phyloP scores from a whole-genome alignment of 2,329 filamentous ascomycete genomes.

The Aureobasidium sp. region DNA sequence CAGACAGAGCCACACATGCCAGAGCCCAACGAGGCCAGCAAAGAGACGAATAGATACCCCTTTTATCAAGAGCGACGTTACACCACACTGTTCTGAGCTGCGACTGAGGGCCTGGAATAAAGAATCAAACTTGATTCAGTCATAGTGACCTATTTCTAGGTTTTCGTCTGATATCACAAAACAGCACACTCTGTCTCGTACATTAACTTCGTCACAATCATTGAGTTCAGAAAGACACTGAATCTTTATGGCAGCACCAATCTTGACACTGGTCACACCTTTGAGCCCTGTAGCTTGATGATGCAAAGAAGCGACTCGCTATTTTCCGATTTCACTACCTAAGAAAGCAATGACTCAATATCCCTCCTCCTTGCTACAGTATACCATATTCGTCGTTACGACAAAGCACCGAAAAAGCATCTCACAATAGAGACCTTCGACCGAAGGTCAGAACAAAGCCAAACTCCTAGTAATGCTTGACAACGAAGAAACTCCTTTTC shows the following conservation, averaged over 20 bases:
- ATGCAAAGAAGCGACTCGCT: neutral
- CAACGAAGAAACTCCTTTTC: neutral
- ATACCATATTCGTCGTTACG: neutral
- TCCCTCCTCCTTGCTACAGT: neutral
- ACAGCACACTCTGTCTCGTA: too few species aligned
- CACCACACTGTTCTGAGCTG: neutral
- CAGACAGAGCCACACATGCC: neutral
- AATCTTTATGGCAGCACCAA: neutral
- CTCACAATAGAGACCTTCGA: neutral
- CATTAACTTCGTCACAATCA: too few species aligned
- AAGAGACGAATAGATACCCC: conserved; percentile 8
- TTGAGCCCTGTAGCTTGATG: neutral
- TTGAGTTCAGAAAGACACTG: neutral
- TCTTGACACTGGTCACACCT: neutral
- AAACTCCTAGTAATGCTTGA: conserved; percentile 3
- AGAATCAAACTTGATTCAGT: neutral
- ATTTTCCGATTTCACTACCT: neutral
- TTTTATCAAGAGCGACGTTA: neutral
- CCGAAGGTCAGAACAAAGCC: neutral
- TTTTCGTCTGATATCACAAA: too few species aligned
- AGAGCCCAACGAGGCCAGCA: neutral
- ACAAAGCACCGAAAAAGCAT: neutral
- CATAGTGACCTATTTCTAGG: too few species aligned
- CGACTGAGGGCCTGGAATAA: neutral
- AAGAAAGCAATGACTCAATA: neutral